These are phyloP conservation scores for Theobroma cacao DNA, from an alignment of 345 rosid genomes.

Conservation along the genomic window DNA sequence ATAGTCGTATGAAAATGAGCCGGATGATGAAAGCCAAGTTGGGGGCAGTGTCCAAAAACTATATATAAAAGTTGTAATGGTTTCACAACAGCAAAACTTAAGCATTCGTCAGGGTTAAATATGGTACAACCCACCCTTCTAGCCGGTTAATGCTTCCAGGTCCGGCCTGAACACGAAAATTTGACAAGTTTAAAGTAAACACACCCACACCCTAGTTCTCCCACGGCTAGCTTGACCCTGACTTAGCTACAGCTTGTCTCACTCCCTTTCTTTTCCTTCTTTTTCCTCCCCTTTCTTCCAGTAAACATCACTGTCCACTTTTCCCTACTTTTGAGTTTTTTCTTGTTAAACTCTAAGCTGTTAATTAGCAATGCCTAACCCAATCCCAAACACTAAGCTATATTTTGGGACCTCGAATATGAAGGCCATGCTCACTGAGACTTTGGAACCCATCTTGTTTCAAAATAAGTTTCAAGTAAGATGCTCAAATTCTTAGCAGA, in stretches of 20 bases:
- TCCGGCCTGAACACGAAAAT: background rate
- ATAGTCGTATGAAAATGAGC: background rate
- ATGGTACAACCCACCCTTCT: background rate
- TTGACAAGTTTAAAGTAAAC: background rate
- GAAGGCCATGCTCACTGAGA: background rate
- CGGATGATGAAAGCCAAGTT: background rate
- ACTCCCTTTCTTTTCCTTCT: background rate
- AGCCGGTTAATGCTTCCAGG: background rate
- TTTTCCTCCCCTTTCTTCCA: background rate
- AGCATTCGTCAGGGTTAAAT: background rate
- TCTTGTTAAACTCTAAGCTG: background rate
- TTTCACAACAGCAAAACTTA: background rate
- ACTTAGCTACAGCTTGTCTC: background rate
- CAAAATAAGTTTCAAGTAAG: background rate
- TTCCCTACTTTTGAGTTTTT: background rate
- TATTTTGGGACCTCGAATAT: background rate
- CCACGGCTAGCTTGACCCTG: background rate
- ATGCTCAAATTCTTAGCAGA: background rate
- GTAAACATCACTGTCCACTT: background rate
- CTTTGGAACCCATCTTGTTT: background rate
- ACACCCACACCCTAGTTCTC: background rate
- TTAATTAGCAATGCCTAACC: background rate
- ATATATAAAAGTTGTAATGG: background rate
- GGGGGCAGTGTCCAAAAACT: background rate
- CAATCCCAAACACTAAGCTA: background rate